Percentiles rank a stretch among this genome's conserved stretches.
Conservation (phyloP, 306 rosid genomes). For the Vachellia collinsii region DNA sequence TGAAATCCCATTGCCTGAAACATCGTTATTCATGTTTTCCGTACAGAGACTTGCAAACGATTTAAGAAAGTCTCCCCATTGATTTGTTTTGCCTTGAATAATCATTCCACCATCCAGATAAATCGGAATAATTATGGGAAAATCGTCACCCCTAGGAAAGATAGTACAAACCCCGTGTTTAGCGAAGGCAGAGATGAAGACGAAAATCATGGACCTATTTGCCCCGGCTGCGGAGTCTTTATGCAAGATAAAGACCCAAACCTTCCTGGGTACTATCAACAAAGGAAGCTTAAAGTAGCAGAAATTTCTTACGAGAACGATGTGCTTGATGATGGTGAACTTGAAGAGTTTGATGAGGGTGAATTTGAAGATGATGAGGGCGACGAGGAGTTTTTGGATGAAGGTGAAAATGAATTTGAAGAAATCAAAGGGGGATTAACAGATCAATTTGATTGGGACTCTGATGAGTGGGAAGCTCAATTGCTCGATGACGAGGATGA, state of each 20-base stretch:
- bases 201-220: slow-evolving; percentile 68
- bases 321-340: slow-evolving; percentile 30
- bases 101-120: slow-evolving; percentile 35
- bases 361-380: slow-evolving; percentile 33
- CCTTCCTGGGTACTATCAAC: slow-evolving; percentile 72
- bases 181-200: slow-evolving; percentile 96
- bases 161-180: slow-evolving; percentile 53
- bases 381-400: slow-evolving; percentile 38
- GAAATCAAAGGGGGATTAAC: slow-evolving; percentile 37
- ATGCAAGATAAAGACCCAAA: slow-evolving; percentile 80
- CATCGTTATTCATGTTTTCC: slow-evolving; percentile 38
- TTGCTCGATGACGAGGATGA: slow-evolving; percentile 56
- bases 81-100: slow-evolving; percentile 50
- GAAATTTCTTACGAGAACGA: slow-evolving; percentile 45
- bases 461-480: slow-evolving; percentile 76
- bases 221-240: slow-evolving; percentile 97
- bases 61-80: slow-evolving; percentile 33
- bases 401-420: slow-evolving; percentile 38
- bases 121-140: slow-evolving; percentile 41
- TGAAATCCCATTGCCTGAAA: slow-evolving; percentile 11
- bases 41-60: slow-evolving; percentile 33
- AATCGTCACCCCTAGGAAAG: slow-evolving; percentile 34
- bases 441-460: slow-evolving; percentile 72
- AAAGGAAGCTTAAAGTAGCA: slow-evolving; percentile 47
- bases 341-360: slow-evolving; percentile 36